Evolutionary conservation across 2,329 filamentous ascomycete genomes (phyloP), one percentile per base, ranked within the genome.

Genomic region (Stagonosporopsis cucurbitacearum): DNA sequence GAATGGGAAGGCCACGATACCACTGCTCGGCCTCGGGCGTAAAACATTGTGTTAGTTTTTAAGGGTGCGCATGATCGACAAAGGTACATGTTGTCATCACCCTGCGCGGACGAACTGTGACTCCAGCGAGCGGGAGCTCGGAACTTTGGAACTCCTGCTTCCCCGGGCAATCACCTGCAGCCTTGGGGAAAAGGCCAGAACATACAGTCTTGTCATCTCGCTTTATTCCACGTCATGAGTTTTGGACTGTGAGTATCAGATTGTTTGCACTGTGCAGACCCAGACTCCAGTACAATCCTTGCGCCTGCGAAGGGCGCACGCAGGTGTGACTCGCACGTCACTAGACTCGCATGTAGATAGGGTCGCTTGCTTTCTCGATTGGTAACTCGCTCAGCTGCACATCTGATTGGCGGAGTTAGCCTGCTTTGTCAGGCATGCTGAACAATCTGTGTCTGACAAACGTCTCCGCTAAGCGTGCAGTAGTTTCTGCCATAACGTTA

Each of bases 381-480:
- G n/a, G n/a, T n/a, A 15, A 15, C 42, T 47, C 39, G 47, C 51
- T 15, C n/a, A 45, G 41, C 23, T 48, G 48, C 44, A 35, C 26
- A 15, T 42, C 37, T 63, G 28, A 67, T 68, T 70, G 66, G 63
- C 42, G 47, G 50, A 28, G 28, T 17, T 26, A 20, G 44, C 43
- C 51, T 44, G 64, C 60, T 66, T 67, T 67, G 65, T 64, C 47
- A 68, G 32, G 37, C 17, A 36, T 68, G 67, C 65, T 69, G 65
- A 67, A 65, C 56, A 69, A 69, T 66, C 62, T 47, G 11, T 50
- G 44, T 64, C 62, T 70, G 67, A 68, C 67, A 70, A 68, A 68
- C 48, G 23, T 43, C 15, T 51, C 35, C 28, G n/a, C 36, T 48
- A 52, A 33, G 30, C 43, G 25, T 51, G 42, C 48, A 51, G 46